These are phyloP conservation scores for Aspergillus puulaauensis DNA, from an alignment of 2,329 filamentous ascomycete genomes.

Conservation along the genomic window DNA sequence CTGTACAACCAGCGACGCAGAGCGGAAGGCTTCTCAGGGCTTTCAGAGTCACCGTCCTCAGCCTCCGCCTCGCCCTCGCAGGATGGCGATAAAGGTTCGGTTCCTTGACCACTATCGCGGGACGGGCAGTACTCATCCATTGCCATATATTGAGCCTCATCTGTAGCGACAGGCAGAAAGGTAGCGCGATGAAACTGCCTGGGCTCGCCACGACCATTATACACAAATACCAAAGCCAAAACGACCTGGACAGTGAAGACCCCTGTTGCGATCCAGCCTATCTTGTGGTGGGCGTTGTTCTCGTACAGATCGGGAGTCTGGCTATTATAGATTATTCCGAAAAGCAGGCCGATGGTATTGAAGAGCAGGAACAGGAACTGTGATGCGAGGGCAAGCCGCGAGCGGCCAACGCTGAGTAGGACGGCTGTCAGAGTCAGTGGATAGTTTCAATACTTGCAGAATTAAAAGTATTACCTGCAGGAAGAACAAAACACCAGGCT, in stretches of 20 bases:
- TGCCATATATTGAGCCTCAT: constrained; percentile 32
- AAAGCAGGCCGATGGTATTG: constrained; percentile 20
- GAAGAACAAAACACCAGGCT: constrained; percentile 71
- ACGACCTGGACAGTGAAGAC: constrained; percentile 68
- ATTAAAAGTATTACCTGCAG: constrained; percentile 56
- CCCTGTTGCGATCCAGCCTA: constrained; percentile 71
- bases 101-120: constrained; percentile 72
- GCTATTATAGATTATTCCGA: constrained; percentile 22
- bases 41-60: constrained; percentile 48
- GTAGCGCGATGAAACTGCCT: constrained; percentile 43
- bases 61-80: constrained; percentile 49
- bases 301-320: constrained; percentile 22
- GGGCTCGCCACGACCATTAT: constrained; percentile 53
- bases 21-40: constrained; percentile 46
- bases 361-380: constrained; percentile 20
- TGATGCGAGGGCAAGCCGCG: constrained; percentile 68
- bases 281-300: constrained; percentile 24
- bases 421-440: constrained; percentile 56
- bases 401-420: constrained; percentile 80
- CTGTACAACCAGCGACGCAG: constrained; percentile 23
- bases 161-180: constrained; percentile 63
- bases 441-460: background rate
- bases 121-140: constrained; percentile 58
- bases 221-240: constrained; percentile 64
- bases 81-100: constrained; percentile 60